Base-by-base conservation (phyloP, 2,329 filamentous ascomycete species). In the Botrytis galanthina region DNA sequence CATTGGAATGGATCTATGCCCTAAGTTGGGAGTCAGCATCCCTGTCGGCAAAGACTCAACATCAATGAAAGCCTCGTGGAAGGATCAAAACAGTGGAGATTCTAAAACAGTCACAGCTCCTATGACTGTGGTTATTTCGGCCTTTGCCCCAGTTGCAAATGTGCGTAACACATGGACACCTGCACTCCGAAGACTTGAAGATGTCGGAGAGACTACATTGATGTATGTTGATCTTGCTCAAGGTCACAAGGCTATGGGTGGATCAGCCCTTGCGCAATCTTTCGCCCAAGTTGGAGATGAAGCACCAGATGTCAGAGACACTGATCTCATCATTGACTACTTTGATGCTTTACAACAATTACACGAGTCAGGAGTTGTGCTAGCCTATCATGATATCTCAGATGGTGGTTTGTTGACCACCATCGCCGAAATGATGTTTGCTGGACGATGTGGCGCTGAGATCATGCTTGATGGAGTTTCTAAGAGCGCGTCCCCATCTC, bases 51-150 rank as follows among this genome's bases (percentile, higher is more conserved):
- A 99, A 84, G 96, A 99, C 82, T 98, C 95, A 0, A 97, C 97
- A 83, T 98, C 95, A 4, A 98, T 99, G 96, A 98, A 98, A 86
- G 95, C 97, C 79, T 94, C 94, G 73, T 98, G 96, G 96, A 92
- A 90, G 80, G 92, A 95, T 77, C 85, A 86, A 75, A 85, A 87
- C 73, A 88, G 86, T 44, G 88, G 89, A 29, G 87, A 92, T 75
- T 84, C 87, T 22, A 96, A 93, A 84, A 95, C 95, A 77, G 95
- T 98, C 68, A 98, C 94, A 54, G 93, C 96, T 7, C 96, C 96
- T 1, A 89, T 98, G 78, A 97, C 95, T 0, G 87, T 97, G 9
- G 91, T 98, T 72, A 94, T 98, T 78, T 94, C 96, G 8, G 93
- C 96, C 1, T 98, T 98, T 80, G 92, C 92, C 1, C 89, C 94